Evolutionary conservation across 2,329 filamentous ascomycete genomes (phyloP).

Genomic region (Elsinoe arachidis): DNA sequence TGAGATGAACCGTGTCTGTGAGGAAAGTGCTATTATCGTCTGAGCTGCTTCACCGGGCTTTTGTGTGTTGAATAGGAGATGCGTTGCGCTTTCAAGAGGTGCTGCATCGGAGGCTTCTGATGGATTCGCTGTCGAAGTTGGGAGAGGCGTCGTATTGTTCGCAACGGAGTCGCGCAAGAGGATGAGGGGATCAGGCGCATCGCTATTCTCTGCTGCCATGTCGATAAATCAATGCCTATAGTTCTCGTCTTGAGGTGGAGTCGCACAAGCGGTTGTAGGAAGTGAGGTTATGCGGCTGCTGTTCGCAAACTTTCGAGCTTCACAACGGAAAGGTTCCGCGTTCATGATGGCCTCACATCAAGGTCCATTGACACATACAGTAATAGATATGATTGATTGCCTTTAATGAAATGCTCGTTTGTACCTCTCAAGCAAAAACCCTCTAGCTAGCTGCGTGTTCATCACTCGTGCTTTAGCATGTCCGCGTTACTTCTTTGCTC

Average conservation of each 20-base stretch:
- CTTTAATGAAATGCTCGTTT: no score
- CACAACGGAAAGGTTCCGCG: neutral
- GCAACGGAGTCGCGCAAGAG: slow-evolving; percentile 78
- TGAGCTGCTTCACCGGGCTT: slow-evolving; percentile 43
- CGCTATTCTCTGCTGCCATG: slow-evolving; percentile 32
- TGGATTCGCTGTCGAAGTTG: slow-evolving; percentile 61
- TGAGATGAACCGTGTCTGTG: slow-evolving; percentile 76
- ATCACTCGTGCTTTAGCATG: no score
- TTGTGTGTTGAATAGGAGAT: slow-evolving; percentile 39
- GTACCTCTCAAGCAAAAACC: neutral
- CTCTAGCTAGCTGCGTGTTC: neutral
- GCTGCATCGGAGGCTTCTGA: slow-evolving; percentile 51
- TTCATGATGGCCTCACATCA: neutral
- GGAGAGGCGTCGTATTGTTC: slow-evolving; percentile 58
- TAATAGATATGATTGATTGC: no score
- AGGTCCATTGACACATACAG: no score
- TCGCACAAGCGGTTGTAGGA: neutral
- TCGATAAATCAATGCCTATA: no score
- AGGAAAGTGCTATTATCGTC: slow-evolving; percentile 38
- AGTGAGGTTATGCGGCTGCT: no score
- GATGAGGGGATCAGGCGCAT: slow-evolving; percentile 57
- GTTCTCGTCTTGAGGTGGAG: slow-evolving; percentile 43
- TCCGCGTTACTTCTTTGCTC: slow-evolving; percentile 2
- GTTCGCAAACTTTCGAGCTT: neutral
- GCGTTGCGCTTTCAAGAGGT: slow-evolving; percentile 64